Conservation (phyloP, 345 rosid species). For the Arabis alpina region DNA sequence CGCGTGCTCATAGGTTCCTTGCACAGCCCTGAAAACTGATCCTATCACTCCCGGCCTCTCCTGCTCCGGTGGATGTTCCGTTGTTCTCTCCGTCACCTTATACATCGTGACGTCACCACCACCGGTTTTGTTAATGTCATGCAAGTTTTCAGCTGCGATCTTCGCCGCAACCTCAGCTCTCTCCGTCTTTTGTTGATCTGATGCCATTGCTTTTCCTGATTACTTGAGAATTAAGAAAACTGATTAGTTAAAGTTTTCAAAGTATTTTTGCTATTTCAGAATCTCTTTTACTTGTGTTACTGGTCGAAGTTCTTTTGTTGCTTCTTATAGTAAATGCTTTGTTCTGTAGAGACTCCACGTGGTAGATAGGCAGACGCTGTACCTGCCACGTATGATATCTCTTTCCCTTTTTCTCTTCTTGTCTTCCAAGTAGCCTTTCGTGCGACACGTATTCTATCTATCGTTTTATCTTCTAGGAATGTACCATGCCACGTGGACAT, state of each 20-base stretch:
- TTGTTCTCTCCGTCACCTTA: conserved; percentile 35
- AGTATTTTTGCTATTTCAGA: neutral
- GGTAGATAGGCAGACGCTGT: neutral
- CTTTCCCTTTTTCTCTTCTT: neutral
- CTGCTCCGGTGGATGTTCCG: conserved; percentile 43
- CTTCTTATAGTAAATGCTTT: conserved; percentile 28
- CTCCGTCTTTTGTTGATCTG: conserved; percentile 53
- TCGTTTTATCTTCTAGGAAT: conserved; percentile 9
- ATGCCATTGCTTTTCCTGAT: conserved; percentile 48
- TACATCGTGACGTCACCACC: conserved; percentile 36
- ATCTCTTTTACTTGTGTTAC: neutral
- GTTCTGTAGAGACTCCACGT: conserved; percentile 28
- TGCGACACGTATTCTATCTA: conserved; percentile 12
- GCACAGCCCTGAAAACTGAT: conserved; percentile 58
- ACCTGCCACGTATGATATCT: conserved; percentile 34
- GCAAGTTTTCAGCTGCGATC: conserved; percentile 50
- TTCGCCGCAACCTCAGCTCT: conserved; percentile 59
- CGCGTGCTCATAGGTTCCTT: conserved; percentile 60
- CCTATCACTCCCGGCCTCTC: conserved; percentile 63
- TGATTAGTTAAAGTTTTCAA: neutral
- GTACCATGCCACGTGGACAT: conserved; percentile 22
- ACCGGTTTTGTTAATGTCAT: conserved; percentile 47
- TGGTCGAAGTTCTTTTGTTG: conserved; percentile 13
- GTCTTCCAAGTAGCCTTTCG: conserved; percentile 10
- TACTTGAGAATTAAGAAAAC: neutral